These are phyloP conservation scores for Chimonanthus salicifolius DNA, from an alignment of 164 flowering plant genomes.

Conservation along the genomic window DNA sequence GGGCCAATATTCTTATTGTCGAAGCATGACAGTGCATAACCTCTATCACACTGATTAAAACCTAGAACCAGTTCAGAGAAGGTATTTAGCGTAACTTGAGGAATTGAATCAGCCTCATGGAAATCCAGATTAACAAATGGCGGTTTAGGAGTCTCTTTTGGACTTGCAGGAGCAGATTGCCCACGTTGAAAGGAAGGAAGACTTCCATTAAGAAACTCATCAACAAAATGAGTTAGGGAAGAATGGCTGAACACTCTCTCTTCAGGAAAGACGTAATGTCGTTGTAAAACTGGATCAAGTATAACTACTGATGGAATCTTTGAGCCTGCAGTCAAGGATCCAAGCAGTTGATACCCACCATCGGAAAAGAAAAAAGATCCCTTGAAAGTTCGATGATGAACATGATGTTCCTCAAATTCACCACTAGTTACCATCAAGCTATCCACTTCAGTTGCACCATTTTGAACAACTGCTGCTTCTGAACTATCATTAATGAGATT, in stretches of 20 bases:
- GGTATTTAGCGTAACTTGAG: conserved; percentile 43
- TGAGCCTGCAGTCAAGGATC: conserved; percentile 45
- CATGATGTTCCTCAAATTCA: conserved; percentile 13
- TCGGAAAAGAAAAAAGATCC: conserved; percentile 72
- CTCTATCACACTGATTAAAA: conserved; percentile 17
- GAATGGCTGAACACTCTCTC: conserved; percentile 32
- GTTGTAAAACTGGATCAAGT: conserved; percentile 61
- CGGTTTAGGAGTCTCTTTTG: conserved; percentile 41
- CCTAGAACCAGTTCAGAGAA: conserved; percentile 57
- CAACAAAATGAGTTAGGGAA: conserved; percentile 43
- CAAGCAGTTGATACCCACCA: conserved; percentile 57
- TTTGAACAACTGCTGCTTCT: neutral
- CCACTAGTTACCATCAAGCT: conserved; percentile 7
- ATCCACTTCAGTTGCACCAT: conserved; percentile 16
- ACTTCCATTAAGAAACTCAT: conserved; percentile 55
- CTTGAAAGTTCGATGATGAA: conserved; percentile 20
- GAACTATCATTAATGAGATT: neutral
- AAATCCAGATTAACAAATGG: conserved; percentile 79
- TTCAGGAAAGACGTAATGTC: conserved; percentile 60
- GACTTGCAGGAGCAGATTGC: conserved; percentile 26
- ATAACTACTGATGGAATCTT: conserved; percentile 65
- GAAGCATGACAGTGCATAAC: conserved; percentile 11
- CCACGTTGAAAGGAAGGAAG: conserved; percentile 62
- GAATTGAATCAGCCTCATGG: conserved; percentile 66
- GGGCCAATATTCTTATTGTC: conserved; percentile 18